Conservation (phyloP, 345 rosid species). For the Aquilaria malaccensis region DNA sequence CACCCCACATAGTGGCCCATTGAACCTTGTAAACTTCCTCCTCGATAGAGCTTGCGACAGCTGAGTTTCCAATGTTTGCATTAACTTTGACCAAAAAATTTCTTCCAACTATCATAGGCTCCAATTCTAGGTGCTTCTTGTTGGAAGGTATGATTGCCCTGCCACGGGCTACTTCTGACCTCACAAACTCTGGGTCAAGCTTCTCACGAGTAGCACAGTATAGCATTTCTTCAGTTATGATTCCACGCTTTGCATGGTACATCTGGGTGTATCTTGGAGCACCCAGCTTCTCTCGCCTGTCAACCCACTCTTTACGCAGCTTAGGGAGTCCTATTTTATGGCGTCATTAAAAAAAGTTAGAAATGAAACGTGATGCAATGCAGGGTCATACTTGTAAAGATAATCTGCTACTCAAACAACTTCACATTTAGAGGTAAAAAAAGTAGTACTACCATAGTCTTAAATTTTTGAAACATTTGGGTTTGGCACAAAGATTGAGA, state of each 20-base stretch:
- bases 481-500: too few relatives aligned
- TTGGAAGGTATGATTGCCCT: constrained; percentile 97
- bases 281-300: constrained; percentile 66
- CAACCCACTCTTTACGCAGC: constrained; percentile 86
- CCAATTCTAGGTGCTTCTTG: constrained; percentile 90
- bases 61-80: constrained; percentile 97
- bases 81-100: constrained; percentile 95
- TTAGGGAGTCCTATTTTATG: constrained; percentile 77
- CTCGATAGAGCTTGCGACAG: constrained; percentile 93
- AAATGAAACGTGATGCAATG: background rate
- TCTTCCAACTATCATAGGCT: constrained; percentile 95
- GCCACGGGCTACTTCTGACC: constrained; percentile 97
- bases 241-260: constrained; percentile 97
- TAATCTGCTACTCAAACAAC: too few relatives aligned
- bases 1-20: constrained; percentile 99
- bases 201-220: constrained; percentile 91
- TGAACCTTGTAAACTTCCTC: constrained; percentile 98
- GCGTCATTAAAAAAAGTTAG: constrained; percentile 7
- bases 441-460: too few relatives aligned
- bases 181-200: constrained; percentile 93
- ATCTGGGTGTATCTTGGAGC: constrained; percentile 88
- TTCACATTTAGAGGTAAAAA: too few relatives aligned
- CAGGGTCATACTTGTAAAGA: too few relatives aligned
- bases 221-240: constrained; percentile 92
- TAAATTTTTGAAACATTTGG: too few relatives aligned